Conservation (phyloP, 257 asterid species). For the Nemophila menziesii region DNA sequence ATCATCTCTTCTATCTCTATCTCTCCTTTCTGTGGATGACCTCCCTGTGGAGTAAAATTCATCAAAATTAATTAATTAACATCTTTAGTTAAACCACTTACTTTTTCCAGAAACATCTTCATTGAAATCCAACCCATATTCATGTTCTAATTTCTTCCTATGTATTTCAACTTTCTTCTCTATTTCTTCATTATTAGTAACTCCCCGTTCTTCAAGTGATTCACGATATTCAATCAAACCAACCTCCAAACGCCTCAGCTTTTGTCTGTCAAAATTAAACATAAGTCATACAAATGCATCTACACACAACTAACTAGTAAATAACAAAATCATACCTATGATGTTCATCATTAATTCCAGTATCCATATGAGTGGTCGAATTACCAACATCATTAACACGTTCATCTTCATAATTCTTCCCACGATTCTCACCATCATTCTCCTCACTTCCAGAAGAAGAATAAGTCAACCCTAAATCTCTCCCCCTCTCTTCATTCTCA, state of each 20-base stretch:
- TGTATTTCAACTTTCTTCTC: conserved; percentile 66
- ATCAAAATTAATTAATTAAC: not conserved
- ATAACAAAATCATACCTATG: conserved; percentile 36
- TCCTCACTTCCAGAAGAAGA: conserved; percentile 97
- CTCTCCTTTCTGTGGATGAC: conserved; percentile 45
- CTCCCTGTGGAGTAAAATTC: conserved; percentile 26
- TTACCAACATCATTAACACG: conserved; percentile 43
- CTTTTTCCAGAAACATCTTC: conserved; percentile 56
- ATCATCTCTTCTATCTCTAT: conserved; percentile 38
- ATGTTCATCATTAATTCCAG: conserved; percentile 71
- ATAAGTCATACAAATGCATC: not conserved
- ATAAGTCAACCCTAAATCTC: conserved; percentile 67
- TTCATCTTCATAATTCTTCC: conserved; percentile 39
- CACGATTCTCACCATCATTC: conserved; percentile 42
- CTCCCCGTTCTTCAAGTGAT: conserved; percentile 80
- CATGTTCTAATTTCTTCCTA: conserved; percentile 51
- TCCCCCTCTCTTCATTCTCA: conserved; percentile 46
- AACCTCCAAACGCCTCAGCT: conserved; percentile 81
- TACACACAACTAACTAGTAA: not conserved
- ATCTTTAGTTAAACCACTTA: conserved; percentile 19
- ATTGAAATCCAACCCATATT: conserved; percentile 48
- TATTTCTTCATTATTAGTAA: conserved; percentile 48
- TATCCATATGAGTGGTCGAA: conserved; percentile 39
- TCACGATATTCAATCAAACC: conserved; percentile 80
- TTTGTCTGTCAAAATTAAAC: conserved; percentile 37